Evolutionary conservation across 208 protist species (phyloP).

Genomic region (Acanthamoeba comandoni): DNA sequence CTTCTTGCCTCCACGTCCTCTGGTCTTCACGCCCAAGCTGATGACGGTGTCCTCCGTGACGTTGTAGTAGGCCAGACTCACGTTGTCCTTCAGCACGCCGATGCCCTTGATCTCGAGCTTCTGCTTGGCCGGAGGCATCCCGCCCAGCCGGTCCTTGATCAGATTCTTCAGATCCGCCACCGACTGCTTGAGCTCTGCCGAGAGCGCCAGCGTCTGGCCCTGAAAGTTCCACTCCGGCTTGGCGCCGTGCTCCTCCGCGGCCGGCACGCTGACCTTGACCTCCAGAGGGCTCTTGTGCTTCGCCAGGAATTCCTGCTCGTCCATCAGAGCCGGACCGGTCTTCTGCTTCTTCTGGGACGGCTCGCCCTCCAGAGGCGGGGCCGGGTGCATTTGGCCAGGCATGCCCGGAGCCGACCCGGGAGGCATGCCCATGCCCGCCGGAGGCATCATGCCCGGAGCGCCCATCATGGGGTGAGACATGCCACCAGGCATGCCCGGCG

Average conservation of each 20-base stretch:
- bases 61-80: constrained; percentile 81
- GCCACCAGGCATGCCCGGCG: no score
- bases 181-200: constrained; percentile 7
- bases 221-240: constrained; percentile 71
- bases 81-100: constrained; percentile 81
- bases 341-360: constrained; percentile 67
- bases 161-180: constrained; percentile 66
- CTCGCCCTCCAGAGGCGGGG: constrained; percentile 15
- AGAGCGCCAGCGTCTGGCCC: constrained; percentile 61
- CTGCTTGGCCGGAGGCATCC: constrained; percentile 82
- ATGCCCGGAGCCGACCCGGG: constrained; percentile 3
- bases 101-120: constrained; percentile 75
- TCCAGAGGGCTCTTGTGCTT: constrained; percentile 48
- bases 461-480: no score
- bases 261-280: constrained; percentile 29
- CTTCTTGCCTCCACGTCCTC: constrained; percentile 79
- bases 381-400: background rate
- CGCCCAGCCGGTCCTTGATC: constrained; percentile 56
- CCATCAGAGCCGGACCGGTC: constrained; percentile 54
- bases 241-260: background rate
- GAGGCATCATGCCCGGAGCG: constrained; percentile 28
- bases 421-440: background rate
- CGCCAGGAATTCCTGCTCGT: constrained; percentile 66
- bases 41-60: constrained; percentile 34
- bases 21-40: constrained; percentile 62